Conservation (phyloP, 495 filamentous ascomycete genomes). For the Penicillium daleae region DNA sequence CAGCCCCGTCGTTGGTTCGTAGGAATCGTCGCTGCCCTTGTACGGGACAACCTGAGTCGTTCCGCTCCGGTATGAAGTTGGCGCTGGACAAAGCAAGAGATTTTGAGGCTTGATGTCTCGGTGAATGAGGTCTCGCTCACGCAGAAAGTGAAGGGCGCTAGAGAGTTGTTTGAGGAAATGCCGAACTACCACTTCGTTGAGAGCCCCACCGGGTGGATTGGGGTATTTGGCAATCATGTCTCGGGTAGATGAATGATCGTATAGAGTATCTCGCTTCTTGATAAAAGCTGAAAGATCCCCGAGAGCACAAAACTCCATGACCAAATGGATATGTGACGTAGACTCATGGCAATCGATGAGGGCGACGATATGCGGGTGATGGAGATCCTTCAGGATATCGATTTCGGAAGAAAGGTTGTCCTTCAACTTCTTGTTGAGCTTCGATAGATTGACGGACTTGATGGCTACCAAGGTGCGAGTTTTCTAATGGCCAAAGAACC, state of each 20-base stretch:
- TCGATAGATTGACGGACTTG: slow-evolving; percentile 89
- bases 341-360: slow-evolving; percentile 92
- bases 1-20: slow-evolving; percentile 81
- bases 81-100: slow-evolving; percentile 84
- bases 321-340: slow-evolving; percentile 84
- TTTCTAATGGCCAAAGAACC: slow-evolving; percentile 40
- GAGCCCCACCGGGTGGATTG: slow-evolving; percentile 72
- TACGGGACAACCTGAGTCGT: slow-evolving; percentile 56
- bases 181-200: slow-evolving; percentile 91
- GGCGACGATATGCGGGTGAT: slow-evolving; percentile 96
- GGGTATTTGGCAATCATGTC: slow-evolving; percentile 93
- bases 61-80: slow-evolving; percentile 59
- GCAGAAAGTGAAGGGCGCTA: slow-evolving; percentile 87
- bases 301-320: slow-evolving; percentile 98
- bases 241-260: slow-evolving; percentile 71
- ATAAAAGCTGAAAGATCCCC: slow-evolving; percentile 94
- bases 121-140: slow-evolving; percentile 84
- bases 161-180: slow-evolving; percentile 97
- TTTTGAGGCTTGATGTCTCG: slow-evolving; percentile 98
- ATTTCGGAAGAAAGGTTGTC: slow-evolving; percentile 96
- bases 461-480: slow-evolving; percentile 80
- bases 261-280: slow-evolving; percentile 82
- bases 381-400: slow-evolving; percentile 84
- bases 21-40: slow-evolving; percentile 71
- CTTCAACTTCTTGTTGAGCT: slow-evolving; percentile 92